phyloP scores from a whole-genome alignment of 106 monocot species.

The Dendrobium huoshanense region DNA sequence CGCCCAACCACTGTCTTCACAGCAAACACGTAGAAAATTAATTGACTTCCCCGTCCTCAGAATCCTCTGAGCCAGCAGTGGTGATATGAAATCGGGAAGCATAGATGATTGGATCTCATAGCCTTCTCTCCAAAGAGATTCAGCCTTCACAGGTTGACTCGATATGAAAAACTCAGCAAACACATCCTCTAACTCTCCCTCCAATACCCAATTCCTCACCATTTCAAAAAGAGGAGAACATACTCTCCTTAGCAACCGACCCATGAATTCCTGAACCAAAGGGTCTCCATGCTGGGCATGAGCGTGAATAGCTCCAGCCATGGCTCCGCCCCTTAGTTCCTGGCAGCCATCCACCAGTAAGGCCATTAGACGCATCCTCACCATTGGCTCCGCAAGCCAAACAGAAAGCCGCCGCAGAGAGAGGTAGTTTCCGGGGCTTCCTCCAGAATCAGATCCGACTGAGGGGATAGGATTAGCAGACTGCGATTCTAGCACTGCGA shows the following conservation, averaged over 20 bases:
- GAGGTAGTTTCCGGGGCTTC: conserved; percentile 44
- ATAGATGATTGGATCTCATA: conserved; percentile 76
- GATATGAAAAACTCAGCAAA: conserved; percentile 85
- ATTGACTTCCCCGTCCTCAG: conserved; percentile 95
- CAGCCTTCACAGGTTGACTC: conserved; percentile 76
- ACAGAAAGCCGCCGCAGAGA: conserved; percentile 70
- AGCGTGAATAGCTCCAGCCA: conserved; percentile 85
- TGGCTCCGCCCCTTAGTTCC: conserved; percentile 73
- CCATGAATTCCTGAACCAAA: conserved; percentile 85
- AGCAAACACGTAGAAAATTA: conserved; percentile 93
- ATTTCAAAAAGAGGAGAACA: conserved; percentile 95
- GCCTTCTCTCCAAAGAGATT: conserved; percentile 89
- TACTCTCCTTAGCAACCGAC: conserved; percentile 59
- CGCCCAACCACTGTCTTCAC: conserved; percentile 92
- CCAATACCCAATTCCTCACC: conserved; percentile 88
- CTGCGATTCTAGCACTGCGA: conserved; percentile 82
- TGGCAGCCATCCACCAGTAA: conserved; percentile 69
- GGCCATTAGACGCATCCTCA: conserved; percentile 92
- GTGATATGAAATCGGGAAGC: conserved; percentile 89
- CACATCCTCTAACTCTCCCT: conserved; percentile 86
- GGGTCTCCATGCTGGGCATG: conserved; percentile 84
- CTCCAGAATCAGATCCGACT: conserved; percentile 21
- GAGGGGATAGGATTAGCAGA: conserved; percentile 58
- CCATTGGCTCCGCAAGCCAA: conserved; percentile 91
- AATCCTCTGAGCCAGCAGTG: conserved; percentile 70